Conservation (phyloP, 208 protist species). For the Acanthamoeba quina region DNA sequence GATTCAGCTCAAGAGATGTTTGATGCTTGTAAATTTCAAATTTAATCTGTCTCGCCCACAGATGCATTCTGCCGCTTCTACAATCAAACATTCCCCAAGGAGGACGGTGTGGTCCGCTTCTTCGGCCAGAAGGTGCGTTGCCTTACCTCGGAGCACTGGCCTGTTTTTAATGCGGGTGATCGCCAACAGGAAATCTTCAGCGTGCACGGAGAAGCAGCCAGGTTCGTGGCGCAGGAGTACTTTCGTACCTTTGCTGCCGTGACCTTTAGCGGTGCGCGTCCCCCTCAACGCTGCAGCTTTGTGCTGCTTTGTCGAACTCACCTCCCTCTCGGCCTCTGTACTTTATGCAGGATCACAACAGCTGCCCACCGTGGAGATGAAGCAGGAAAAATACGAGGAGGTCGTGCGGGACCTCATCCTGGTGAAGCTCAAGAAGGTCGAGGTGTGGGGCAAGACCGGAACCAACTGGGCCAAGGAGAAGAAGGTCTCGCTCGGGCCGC, state of each 20-base stretch:
- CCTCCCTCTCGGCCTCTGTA: too few relatives aligned
- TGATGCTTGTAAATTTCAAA: neutral
- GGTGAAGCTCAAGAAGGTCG: slow-evolving; percentile 57
- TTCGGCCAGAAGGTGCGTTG: slow-evolving; percentile 66
- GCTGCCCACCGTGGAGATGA: slow-evolving; percentile 53
- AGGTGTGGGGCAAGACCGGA: slow-evolving; percentile 56
- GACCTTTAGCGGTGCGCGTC: slow-evolving; percentile 49
- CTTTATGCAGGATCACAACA: slow-evolving; percentile 26
- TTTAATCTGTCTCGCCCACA: neutral
- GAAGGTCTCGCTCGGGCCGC: neutral
- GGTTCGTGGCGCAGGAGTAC: slow-evolving; percentile 83
- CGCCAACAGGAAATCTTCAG: slow-evolving; percentile 73
- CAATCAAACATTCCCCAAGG: slow-evolving; percentile 20
- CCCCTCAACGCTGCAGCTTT: neutral
- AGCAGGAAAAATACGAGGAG: slow-evolving; percentile 74
- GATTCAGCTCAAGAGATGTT: neutral
- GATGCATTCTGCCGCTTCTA: slow-evolving; percentile 68
- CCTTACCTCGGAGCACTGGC: neutral
- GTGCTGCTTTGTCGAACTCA: neutral
- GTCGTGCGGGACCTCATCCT: slow-evolving; percentile 66
- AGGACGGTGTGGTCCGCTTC: slow-evolving; percentile 46
- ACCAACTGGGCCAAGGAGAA: slow-evolving; percentile 46
- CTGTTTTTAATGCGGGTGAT: neutral
- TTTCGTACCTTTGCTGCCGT: slow-evolving; percentile 81
- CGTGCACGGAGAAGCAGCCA: slow-evolving; percentile 82